Conservation (phyloP, 2,329 filamentous ascomycete genomes). For the Calonectria hawksworthii region DNA sequence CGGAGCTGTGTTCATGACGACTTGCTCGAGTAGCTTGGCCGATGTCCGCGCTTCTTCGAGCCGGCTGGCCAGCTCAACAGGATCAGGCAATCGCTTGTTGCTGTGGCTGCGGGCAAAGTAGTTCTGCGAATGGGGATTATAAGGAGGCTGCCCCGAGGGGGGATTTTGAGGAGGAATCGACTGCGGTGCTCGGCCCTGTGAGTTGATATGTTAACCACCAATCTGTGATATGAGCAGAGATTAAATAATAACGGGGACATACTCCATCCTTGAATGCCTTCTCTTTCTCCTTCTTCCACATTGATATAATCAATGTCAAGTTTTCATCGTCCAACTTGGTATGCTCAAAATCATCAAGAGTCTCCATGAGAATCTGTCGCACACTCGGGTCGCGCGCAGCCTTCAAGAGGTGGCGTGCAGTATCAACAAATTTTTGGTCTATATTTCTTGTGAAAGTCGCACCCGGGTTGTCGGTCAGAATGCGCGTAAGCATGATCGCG, state of each 20-base stretch:
- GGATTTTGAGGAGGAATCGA: slow-evolving; percentile 27
- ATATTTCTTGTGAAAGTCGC: slow-evolving; percentile 91
- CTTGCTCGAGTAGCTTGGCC: slow-evolving; percentile 91
- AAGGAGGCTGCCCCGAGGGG: slow-evolving; percentile 24
- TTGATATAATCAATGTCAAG: slow-evolving; percentile 77
- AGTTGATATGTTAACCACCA: slow-evolving; percentile 27
- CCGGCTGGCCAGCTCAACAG: slow-evolving; percentile 83
- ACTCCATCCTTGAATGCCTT: slow-evolving; percentile 69
- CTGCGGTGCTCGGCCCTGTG: slow-evolving; percentile 40
- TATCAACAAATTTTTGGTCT: slow-evolving; percentile 85
- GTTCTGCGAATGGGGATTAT: slow-evolving; percentile 63
- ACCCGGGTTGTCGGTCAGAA: slow-evolving; percentile 92
- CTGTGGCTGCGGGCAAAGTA: slow-evolving; percentile 69
- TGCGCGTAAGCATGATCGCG: slow-evolving; percentile 93
- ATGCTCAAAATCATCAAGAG: slow-evolving; percentile 81
- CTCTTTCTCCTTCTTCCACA: slow-evolving; percentile 93
- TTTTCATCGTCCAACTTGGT: slow-evolving; percentile 82
- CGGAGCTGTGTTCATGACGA: slow-evolving; percentile 87
- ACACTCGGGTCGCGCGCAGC: slow-evolving; percentile 81
- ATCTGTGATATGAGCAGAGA: background rate
- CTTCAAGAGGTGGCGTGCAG: slow-evolving; percentile 81
- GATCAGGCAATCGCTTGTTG: slow-evolving; percentile 70
- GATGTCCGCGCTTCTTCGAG: slow-evolving; percentile 93
- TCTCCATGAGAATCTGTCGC: slow-evolving; percentile 89
- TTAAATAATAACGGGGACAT: slow-evolving; percentile 43